Percentiles rank a stretch among this genome's conserved stretches.
Conservation (phyloP, 169 alveolate species). For the Eimeria tenella region DNA sequence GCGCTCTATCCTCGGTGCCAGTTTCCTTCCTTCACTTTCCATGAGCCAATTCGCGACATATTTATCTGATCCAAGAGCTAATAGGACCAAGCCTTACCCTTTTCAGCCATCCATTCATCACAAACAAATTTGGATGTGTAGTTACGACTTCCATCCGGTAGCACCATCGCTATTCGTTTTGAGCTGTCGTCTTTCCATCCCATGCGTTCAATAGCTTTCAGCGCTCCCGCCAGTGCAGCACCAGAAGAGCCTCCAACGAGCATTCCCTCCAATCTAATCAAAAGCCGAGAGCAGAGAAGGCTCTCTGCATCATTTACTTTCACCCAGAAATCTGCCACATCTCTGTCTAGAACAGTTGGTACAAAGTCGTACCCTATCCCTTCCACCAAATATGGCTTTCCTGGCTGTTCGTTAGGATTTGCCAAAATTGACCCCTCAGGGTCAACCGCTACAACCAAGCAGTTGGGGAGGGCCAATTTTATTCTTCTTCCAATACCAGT, state of each 20-base stretch:
- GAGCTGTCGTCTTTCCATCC: conserved; percentile 74
- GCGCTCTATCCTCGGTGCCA: no score
- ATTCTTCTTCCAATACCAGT: conserved; percentile 94
- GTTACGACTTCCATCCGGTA: conserved; percentile 87
- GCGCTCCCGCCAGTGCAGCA: conserved; percentile 89
- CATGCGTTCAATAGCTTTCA: conserved; percentile 82
- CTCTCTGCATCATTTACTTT: conserved; percentile 89
- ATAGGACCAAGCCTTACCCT: conserved; percentile 20
- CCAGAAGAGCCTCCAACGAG: conserved; percentile 94
- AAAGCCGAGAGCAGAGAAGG: conserved; percentile 87
- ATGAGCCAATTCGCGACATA: no score
- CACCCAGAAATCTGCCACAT: conserved; percentile 86
- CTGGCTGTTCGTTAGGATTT: conserved; percentile 26
- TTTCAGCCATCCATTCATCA: conserved; percentile 86
- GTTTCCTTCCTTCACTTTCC: no score
- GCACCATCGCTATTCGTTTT: conserved; percentile 78
- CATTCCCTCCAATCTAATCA: conserved; percentile 90
- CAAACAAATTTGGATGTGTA: conserved; percentile 87
- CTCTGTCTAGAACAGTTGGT: conserved; percentile 84
- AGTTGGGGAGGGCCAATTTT: conserved; percentile 88
- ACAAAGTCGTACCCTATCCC: conserved; percentile 95
- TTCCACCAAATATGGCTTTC: conserved; percentile 81
- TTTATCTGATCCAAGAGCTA: no score
- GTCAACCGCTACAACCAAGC: conserved; percentile 93
- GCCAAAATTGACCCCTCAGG: conserved; percentile 90